phyloP scores from a whole-genome alignment of 805 yeast species.

The Brettanomyces anomalus region DNA sequence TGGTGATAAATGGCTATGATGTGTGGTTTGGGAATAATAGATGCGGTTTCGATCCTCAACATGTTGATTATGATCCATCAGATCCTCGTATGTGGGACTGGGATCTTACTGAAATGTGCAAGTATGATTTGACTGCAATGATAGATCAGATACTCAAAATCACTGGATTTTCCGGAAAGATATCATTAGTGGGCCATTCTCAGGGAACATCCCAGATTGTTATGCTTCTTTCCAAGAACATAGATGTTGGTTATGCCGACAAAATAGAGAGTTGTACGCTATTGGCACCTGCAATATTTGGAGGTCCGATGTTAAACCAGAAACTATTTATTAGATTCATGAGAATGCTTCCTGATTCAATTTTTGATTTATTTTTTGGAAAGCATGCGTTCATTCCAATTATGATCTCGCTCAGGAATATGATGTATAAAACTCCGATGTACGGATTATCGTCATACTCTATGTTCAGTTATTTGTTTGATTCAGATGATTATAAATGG shows the following conservation, averaged over 20 bases:
- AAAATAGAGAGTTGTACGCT: conserved; percentile 65
- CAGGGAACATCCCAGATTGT: conserved; percentile 91
- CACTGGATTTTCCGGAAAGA: conserved; percentile 27
- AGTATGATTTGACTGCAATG: conserved; percentile 67
- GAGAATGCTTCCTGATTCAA: conserved; percentile 36
- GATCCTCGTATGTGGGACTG: conserved; percentile 78
- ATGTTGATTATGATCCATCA: conserved; percentile 34
- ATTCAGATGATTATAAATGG: conserved; percentile 81
- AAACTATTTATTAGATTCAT: conserved; percentile 55
- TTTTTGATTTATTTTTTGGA: conserved; percentile 57
- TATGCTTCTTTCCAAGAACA: conserved; percentile 48
- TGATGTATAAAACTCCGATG: conserved; percentile 38
- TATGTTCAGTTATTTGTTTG: conserved; percentile 80
- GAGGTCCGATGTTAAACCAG: conserved; percentile 65
- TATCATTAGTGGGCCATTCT: conserved; percentile 73
- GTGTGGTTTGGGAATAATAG: conserved; percentile 91
- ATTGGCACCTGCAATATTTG: conserved; percentile 86
- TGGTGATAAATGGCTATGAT: conserved; percentile 50
- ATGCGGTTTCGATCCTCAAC: conserved; percentile 73
- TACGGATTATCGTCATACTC: conserved; percentile 63
- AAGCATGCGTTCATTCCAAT: conserved; percentile 68
- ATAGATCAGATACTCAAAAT: conserved; percentile 46
- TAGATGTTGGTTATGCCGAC: conserved; percentile 25
- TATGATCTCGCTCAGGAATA: conserved; percentile 50
- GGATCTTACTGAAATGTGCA: conserved; percentile 82